phyloP scores from a whole-genome alignment of 2,329 filamentous ascomycete species.

The Neurospora crassa region DNA sequence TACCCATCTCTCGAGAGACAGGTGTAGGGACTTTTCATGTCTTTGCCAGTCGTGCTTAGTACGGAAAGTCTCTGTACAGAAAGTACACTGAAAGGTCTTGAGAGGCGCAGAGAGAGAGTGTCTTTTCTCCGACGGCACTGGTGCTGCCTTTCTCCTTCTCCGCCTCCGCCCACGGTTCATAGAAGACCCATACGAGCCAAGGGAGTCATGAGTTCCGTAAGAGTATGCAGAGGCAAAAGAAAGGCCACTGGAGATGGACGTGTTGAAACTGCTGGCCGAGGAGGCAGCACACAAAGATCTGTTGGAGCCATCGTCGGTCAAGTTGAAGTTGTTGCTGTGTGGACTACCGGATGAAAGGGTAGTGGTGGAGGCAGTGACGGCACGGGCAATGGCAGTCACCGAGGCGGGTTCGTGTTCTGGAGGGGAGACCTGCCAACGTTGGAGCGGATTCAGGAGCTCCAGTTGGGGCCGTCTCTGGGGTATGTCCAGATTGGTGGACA shows the following conservation, averaged over 20 bases:
- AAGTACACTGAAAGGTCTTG: conserved; percentile 57
- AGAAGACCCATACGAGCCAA: conserved; percentile 39
- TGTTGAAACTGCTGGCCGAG: conserved; percentile 50
- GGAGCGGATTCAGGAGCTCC: conserved; percentile 45
- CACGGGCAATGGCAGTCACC: conserved; percentile 47
- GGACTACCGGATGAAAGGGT: conserved; percentile 47
- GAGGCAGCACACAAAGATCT: conserved; percentile 50
- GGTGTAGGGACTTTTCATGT: conserved; percentile 58
- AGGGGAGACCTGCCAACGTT: conserved; percentile 50
- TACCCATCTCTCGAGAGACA: conserved; percentile 57
- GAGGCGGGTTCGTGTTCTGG: conserved; percentile 52
- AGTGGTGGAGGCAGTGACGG: conserved; percentile 44
- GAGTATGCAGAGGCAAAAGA: conserved; percentile 52
- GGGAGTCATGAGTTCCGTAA: conserved; percentile 47
- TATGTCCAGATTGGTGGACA: conserved; percentile 62
- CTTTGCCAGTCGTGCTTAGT: conserved; percentile 63
- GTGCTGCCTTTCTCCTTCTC: conserved; percentile 36
- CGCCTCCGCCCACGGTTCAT: conserved; percentile 37
- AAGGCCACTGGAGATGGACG: conserved; percentile 49
- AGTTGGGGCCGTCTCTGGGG: conserved; percentile 43
- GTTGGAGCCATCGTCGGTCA: conserved; percentile 51
- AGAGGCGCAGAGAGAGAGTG: conserved; percentile 29
- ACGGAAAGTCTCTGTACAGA: conserved; percentile 58
- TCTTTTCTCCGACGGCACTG: conserved; percentile 5
- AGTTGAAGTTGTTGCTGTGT: conserved; percentile 36